Conservation (phyloP, 345 rosid species). For the Eucalyptus sideroxylon region DNA sequence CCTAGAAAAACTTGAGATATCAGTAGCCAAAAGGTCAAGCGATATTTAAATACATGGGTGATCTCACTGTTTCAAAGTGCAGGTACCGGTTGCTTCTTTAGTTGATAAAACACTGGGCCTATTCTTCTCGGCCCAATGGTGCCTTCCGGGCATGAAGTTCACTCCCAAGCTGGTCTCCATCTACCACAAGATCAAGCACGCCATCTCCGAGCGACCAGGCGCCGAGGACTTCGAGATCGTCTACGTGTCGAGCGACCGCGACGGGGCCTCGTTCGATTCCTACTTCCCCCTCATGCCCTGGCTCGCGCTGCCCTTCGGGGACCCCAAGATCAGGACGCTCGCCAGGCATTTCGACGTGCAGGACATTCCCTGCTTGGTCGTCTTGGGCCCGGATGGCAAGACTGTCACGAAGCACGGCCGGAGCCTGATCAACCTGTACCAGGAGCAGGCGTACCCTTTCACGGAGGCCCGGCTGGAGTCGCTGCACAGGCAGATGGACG, state of each 20-base stretch:
- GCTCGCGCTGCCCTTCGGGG: slow-evolving; percentile 42
- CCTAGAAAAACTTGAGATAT: background rate
- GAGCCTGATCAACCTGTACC: slow-evolving; percentile 30
- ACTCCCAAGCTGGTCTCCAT: slow-evolving; percentile 30
- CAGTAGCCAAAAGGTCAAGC: background rate
- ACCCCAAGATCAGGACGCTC: slow-evolving; percentile 13
- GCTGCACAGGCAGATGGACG: slow-evolving; percentile 31
- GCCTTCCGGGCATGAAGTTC: slow-evolving; percentile 37
- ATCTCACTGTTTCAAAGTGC: background rate
- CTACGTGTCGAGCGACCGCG: slow-evolving; percentile 28
- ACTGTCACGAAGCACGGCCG: slow-evolving; percentile 42
- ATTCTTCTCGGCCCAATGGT: slow-evolving; percentile 51
- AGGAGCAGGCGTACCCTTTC: slow-evolving; percentile 44
- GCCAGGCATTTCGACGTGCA: slow-evolving; percentile 33
- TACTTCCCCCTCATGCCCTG: slow-evolving; percentile 40
- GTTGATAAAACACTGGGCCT: slow-evolving; percentile 42
- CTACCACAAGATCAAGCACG: slow-evolving; percentile 34
- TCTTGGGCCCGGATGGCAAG: slow-evolving; percentile 21
- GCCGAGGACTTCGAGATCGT: slow-evolving; percentile 36
- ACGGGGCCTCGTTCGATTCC: slow-evolving; percentile 16
- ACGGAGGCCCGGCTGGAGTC: slow-evolving; percentile 21
- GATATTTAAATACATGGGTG: background rate
- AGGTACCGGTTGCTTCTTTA: slow-evolving; percentile 35
- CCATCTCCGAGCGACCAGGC: background rate
- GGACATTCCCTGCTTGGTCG: slow-evolving; percentile 40